Percentiles rank a stretch among this genome's conserved stretches.
These are phyloP conservation scores for Clonostachys rhizophaga DNA, from an alignment of 2,329 filamentous ascomycete species.

Conservation along the genomic window DNA sequence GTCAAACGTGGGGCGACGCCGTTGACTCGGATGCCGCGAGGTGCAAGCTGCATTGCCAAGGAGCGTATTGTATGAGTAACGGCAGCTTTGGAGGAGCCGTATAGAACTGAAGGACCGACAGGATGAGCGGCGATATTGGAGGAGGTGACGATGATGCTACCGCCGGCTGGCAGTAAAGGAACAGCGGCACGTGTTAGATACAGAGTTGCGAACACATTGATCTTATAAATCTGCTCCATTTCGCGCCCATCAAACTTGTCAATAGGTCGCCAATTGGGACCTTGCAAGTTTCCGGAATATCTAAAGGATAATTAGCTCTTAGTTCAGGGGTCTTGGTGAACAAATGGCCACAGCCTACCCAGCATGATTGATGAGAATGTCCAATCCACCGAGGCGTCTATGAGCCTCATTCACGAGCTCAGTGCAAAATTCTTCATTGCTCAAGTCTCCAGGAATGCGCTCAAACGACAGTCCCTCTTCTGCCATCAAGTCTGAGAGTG, in stretches of 20 bases:
- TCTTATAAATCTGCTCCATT: not conserved
- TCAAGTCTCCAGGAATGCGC: slow-evolving; percentile 3
- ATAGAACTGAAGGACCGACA: not conserved
- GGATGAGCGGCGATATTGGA: not conserved
- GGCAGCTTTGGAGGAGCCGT: slow-evolving; percentile 3
- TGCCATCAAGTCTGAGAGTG: not conserved
- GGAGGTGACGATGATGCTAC: slow-evolving; percentile 1
- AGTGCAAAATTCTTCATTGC: slow-evolving; percentile 3
- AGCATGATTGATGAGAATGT: slow-evolving; percentile 2
- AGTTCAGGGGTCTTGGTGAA: not conserved
- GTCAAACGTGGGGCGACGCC: slow-evolving; percentile 28
- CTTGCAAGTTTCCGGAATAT: not conserved
- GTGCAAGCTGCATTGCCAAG: slow-evolving; percentile 29
- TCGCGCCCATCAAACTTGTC: not conserved
- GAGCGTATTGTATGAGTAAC: not conserved
- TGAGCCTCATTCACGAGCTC: slow-evolving; percentile 2
- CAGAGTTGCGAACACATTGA: slow-evolving; percentile 4
- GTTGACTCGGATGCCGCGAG: slow-evolving; percentile 26
- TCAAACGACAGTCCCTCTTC: not conserved
- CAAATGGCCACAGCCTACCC: slow-evolving; percentile 1
- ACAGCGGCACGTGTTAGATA: slow-evolving; percentile 3
- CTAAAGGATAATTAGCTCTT: not conserved
- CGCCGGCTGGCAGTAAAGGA: slow-evolving; percentile 1
- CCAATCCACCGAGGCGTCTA: not conserved
- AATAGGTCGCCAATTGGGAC: not conserved